Evolutionary conservation across 2,329 filamentous ascomycete species (phyloP), one percentile per base, ranked within the genome.

Genomic region (Leptodontidium sp.): DNA sequence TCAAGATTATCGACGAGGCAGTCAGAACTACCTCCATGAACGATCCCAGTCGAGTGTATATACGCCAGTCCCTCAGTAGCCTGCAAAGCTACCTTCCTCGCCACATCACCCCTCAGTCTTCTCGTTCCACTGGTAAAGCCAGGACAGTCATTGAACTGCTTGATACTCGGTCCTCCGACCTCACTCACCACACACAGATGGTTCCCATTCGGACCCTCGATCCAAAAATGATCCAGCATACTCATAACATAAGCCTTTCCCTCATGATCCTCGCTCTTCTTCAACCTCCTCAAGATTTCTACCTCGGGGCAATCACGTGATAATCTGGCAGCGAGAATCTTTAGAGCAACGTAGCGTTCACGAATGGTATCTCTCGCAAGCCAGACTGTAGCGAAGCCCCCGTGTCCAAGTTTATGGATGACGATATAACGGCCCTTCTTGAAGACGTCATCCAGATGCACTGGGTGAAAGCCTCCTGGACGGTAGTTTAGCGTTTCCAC

Each of bases 301-400:
- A 71, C 58, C 49, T 74, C 72, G 2, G 70, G 67, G 52, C 68
- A 70, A 17, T 66, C 61, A 32, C 61, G 24, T 45, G 69, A 72
- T 21, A 67, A 29, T 53, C 66, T 45, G 17, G 71, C 66, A 24
- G 70, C 70, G 12, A 73, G 61, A 26, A 74, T 71, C 47, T 74
- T 74, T 14, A 74, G 21, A 9, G 72, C 72, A 62, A 74, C 71
- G 68, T 70, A 69, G 43, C 70, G 58, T 26, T 57, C n/a, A 24
- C 68, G 65, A 8, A 64, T 26, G 2, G 17, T 64, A 49, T 81
- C 78, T 3, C 74, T 72, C 9, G 80, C 82, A 35, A 84, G 79
- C 83, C 82, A 85, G 49, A 84, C 80, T 2, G 81, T 85, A 2
- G 82, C 80, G 70, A 76, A 83, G 0, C 79, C 79, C 38, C 84